Evolutionary conservation across 345 rosid species (phyloP).

Genomic region (Eucalyptus microcorys): DNA sequence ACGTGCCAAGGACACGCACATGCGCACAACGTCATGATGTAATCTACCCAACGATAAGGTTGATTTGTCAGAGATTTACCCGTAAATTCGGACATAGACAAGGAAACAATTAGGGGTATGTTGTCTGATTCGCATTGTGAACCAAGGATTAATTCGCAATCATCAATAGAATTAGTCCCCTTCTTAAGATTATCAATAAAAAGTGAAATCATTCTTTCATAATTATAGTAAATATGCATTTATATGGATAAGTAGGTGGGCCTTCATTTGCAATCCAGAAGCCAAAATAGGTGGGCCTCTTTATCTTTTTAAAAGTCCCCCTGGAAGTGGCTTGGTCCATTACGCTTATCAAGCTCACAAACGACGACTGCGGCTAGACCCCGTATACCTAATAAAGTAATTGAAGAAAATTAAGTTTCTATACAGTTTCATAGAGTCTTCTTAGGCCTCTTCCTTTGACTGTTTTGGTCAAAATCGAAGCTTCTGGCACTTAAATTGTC

Average conservation of each 20-base stretch:
- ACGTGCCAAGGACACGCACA: background rate
- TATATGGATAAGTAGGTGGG: background rate
- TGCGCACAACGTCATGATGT: background rate
- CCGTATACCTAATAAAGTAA: background rate
- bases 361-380: background rate
- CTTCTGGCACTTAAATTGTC: background rate
- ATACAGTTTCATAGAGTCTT: background rate
- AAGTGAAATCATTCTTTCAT: background rate
- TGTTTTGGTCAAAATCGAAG: background rate
- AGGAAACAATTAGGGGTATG: background rate
- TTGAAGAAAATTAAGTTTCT: background rate
- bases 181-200: background rate
- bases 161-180: background rate
- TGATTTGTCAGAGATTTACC: background rate
- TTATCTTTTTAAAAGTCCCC: background rate
- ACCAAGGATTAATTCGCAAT: background rate
- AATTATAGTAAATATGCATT: background rate
- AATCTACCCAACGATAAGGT: background rate
- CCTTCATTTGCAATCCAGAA: background rate
- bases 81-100: background rate
- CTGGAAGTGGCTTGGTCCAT: background rate
- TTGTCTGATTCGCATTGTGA: background rate
- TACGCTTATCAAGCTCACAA: background rate
- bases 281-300: background rate
- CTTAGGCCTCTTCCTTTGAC: background rate